Percentiles rank a stretch among this genome's conserved stretches.
phyloP scores from a whole-genome alignment of 768 basidiomycete genomes.

The Termitomyces sp. region DNA sequence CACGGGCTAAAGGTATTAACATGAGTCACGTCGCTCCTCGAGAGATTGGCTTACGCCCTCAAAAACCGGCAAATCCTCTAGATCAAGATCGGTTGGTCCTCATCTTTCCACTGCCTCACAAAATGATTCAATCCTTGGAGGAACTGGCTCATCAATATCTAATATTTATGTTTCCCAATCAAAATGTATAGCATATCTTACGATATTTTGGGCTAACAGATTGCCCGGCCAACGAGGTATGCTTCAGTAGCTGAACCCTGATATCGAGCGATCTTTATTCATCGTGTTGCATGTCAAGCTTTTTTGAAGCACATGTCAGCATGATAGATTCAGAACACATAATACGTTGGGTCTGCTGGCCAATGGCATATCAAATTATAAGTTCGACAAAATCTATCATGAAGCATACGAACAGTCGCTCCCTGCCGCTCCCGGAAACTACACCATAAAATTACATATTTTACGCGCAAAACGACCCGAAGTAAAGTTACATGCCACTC shows the following conservation, averaged over 20 bases:
- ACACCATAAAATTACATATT: background rate
- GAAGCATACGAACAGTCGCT: background rate
- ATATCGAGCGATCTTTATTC: background rate
- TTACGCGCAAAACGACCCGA: background rate
- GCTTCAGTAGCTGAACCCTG: background rate
- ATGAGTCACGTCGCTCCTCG: no score
- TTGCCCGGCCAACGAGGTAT: background rate
- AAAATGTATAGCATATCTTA: background rate
- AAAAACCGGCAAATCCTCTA: background rate
- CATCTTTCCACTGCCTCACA: background rate
- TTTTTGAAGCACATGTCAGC: background rate
- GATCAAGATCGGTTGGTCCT: background rate
- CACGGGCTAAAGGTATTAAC: background rate
- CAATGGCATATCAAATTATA: no score
- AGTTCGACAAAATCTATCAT: background rate
- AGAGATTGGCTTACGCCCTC: no score
- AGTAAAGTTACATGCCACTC: background rate
- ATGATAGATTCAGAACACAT: background rate
- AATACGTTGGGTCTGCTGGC: no score
- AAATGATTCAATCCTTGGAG: background rate
- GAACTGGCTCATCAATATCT: background rate
- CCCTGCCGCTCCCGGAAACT: background rate
- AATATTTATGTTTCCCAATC: background rate
- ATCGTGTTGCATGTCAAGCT: background rate
- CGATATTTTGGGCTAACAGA: background rate